These are phyloP conservation scores for Neoboletus subvelutipes DNA, from an alignment of 768 basidiomycete genomes.

Conservation along the genomic window DNA sequence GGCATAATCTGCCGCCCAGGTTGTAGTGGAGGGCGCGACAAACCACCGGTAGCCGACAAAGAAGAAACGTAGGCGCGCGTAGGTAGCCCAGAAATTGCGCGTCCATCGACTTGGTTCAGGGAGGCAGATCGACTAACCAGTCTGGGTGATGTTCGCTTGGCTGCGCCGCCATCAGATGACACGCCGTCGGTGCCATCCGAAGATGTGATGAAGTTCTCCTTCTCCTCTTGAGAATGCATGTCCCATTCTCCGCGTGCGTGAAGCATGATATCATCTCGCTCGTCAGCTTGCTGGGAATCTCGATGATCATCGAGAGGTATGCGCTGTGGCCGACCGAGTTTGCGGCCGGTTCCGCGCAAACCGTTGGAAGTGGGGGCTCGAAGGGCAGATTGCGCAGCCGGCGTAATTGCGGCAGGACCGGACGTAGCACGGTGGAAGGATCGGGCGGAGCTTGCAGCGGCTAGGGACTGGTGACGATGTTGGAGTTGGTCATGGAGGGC, in stretches of 20 bases:
- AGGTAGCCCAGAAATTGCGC: slow-evolving; percentile 34
- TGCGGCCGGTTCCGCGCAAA: slow-evolving; percentile 35
- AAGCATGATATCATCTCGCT: slow-evolving; percentile 34
- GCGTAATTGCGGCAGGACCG: slow-evolving; percentile 45
- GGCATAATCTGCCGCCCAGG: slow-evolving; percentile 43
- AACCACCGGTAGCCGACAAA: slow-evolving; percentile 32
- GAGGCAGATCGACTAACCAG: slow-evolving; percentile 33
- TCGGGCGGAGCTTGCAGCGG: slow-evolving; percentile 35
- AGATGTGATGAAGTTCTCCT: slow-evolving; percentile 38
- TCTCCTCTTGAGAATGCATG: slow-evolving; percentile 36
- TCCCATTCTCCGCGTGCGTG: slow-evolving; percentile 33
- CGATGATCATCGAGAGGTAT: slow-evolving; percentile 38
- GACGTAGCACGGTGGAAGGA: slow-evolving; percentile 70
- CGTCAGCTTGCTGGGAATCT: slow-evolving; percentile 31
- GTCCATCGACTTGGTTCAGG: slow-evolving; percentile 34
- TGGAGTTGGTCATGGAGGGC: slow-evolving; percentile 31
- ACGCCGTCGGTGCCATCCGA: slow-evolving; percentile 24
- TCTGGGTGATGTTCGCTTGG: slow-evolving; percentile 27
- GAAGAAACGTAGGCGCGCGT: slow-evolving; percentile 34
- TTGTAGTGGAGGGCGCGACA: slow-evolving; percentile 41
- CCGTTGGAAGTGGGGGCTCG: slow-evolving; percentile 34
- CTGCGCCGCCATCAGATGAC: slow-evolving; percentile 24
- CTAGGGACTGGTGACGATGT: slow-evolving; percentile 28
- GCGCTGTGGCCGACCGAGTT: slow-evolving; percentile 36
- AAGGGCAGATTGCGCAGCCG: slow-evolving; percentile 27